Conservation (phyloP, 179 eudicot genomes). For the Gypsophila paniculata region DNA sequence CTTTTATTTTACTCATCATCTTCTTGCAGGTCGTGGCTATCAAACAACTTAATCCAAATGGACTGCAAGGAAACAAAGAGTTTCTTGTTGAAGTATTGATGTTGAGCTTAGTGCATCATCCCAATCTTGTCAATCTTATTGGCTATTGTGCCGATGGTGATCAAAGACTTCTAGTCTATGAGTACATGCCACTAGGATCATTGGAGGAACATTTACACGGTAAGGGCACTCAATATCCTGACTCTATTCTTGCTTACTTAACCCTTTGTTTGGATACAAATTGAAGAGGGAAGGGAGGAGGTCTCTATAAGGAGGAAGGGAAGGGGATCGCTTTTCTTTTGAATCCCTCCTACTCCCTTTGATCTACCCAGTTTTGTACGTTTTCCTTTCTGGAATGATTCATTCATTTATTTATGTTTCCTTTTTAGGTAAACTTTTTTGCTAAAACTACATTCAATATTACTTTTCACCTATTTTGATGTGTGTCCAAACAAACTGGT, state of each 20-base stretch:
- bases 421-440: too few species aligned
- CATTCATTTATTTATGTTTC: too few species aligned
- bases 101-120: slow-evolving; percentile 62
- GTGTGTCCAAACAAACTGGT: too few species aligned
- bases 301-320: too few species aligned
- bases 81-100: slow-evolving; percentile 75
- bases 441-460: too few species aligned
- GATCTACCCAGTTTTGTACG: too few species aligned
- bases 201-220: slow-evolving; percentile 71
- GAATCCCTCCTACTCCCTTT: too few species aligned
- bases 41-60: slow-evolving; percentile 71
- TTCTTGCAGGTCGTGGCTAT: slow-evolving; percentile 57
- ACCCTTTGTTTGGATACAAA: too few species aligned
- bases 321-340: too few species aligned
- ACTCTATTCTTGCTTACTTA: background rate
- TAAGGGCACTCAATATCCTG: slow-evolving; percentile 14
- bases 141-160: slow-evolving; percentile 23
- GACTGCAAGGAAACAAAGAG: slow-evolving; percentile 75
- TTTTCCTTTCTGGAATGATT: too few species aligned
- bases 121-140: slow-evolving; percentile 59
- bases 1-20: background rate
- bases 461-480: too few species aligned
- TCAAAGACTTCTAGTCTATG: slow-evolving; percentile 45
- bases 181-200: slow-evolving; percentile 69
- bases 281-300: too few species aligned